These are phyloP conservation scores for Cystobasidium ongulense DNA, from an alignment of 768 basidiomycete species.

Conservation along the genomic window DNA sequence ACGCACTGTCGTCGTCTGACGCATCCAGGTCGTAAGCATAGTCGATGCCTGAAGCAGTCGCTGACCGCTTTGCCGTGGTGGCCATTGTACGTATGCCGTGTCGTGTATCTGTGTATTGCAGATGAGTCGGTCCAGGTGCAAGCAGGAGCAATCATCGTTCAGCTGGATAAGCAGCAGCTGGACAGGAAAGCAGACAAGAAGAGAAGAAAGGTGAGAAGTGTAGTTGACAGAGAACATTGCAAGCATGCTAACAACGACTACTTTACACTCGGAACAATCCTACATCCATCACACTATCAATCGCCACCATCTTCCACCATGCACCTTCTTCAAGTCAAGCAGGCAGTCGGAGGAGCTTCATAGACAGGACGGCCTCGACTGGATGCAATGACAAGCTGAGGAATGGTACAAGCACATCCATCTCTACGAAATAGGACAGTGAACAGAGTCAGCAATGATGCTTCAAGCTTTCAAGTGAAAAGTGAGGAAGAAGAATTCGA, in stretches of 20 bases:
- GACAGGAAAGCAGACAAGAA: no score
- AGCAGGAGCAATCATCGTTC: not conserved
- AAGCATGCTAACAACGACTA: no score
- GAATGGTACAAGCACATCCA: no score
- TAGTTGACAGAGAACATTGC: no score
- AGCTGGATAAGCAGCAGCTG: not conserved
- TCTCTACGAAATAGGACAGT: not conserved
- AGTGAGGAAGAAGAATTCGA: not conserved
- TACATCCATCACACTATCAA: no score
- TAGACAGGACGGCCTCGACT: no score
- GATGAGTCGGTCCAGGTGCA: not conserved
- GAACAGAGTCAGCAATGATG: not conserved
- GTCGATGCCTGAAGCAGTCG: constrained; percentile 6
- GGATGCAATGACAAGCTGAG: no score
- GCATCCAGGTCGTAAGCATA: constrained; percentile 17
- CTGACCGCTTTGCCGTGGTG: not conserved
- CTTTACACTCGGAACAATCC: no score
- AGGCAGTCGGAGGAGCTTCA: no score
- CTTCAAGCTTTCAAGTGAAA: not conserved
- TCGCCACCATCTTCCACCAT: no score
- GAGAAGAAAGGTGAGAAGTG: no score
- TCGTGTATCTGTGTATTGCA: not conserved
- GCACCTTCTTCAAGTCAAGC: no score
- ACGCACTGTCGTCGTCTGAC: not conserved
- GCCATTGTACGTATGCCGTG: not conserved